Evolutionary conservation across 2,329 filamentous ascomycete species (phyloP).

Genomic region (Macrophomina pseudophaseolina): DNA sequence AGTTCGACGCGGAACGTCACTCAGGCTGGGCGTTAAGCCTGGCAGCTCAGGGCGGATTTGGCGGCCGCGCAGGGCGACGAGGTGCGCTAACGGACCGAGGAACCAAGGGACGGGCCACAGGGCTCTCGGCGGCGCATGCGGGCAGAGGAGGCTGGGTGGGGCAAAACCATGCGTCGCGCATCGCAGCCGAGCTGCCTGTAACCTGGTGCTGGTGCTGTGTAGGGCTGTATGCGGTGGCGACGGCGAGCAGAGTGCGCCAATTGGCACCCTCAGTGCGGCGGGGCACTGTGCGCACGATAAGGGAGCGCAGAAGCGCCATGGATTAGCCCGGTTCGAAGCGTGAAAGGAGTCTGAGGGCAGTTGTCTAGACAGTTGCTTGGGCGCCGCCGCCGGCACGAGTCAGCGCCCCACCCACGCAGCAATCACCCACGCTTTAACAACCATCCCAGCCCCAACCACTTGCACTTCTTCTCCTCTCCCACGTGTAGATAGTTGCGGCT

Average conservation of each 20-base stretch:
- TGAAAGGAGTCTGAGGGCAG: background rate
- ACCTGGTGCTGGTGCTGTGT: background rate
- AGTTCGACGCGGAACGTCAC: background rate
- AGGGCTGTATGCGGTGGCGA: background rate
- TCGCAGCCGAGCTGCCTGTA: constrained; percentile 14
- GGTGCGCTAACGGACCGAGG: background rate
- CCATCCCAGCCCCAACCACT: constrained; percentile 1
- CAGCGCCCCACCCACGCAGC: constrained; percentile 19
- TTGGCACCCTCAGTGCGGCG: background rate
- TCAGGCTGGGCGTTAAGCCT: background rate
- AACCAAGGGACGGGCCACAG: background rate
- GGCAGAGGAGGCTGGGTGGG: background rate
- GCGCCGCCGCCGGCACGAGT: constrained; percentile 1
- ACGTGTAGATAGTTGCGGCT: constrained; percentile 21
- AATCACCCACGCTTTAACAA: constrained; percentile 8
- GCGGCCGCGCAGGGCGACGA: constrained; percentile 12
- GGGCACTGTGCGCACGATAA: constrained; percentile 12
- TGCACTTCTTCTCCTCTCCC: constrained; percentile 6
- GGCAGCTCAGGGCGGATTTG: background rate
- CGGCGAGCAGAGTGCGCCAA: background rate
- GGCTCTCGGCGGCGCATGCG: constrained; percentile 1
- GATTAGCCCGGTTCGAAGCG: too few relatives aligned
- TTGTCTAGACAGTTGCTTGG: constrained; percentile 3
- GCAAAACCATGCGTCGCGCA: constrained; percentile 12
- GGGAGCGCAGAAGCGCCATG: background rate